Base-by-base conservation (phyloP, 2,329 filamentous ascomycete species). In the Ophiostoma perfectum region DNA sequence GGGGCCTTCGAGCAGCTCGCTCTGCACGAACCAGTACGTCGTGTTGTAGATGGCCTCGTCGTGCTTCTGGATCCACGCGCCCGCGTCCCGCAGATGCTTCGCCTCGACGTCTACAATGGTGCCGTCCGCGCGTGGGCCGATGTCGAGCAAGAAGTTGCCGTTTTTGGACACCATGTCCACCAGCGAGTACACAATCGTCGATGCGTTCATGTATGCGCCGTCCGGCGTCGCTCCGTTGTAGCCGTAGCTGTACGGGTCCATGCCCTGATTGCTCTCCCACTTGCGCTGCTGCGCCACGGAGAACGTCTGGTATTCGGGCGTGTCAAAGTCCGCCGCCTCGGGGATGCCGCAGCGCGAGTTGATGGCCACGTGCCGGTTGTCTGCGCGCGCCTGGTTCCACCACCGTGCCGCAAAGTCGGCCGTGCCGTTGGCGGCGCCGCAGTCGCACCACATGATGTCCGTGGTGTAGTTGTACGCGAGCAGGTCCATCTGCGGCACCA, bases 191-290 rank as follows among this genome's bases (percentile, higher is more conserved):
- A 87, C 77, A 38, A 87, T 77, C 0, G 75, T 78, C 7, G 74
- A 77, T 0, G 84, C 81, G 58, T 81, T 85, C 80, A 87, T 83
- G 73, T 86, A 86, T 9, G 77, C 78, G 0, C 72, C 73, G 1
- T 76, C 72, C 0, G 81, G 78, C 0, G 84, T 88, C 1, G 83
- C 84, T 6, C 81, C 78, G 73, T 88, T 87, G 75, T 83, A 88
- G 3, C 85, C 85, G 72, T 87, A 88, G 70, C 78, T 81, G 72
- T 80, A 87, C 0, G 85, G 85, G 72, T 88, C 85, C 82, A 88
- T 84, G 49, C 85, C 85, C 58, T 80, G 79, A 75, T 82, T 88
- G 55, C 77, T 82, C 75, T 88, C 86, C 85, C 85, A 88, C 74
- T 88, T 87, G 41, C 83, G 78, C 44, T 77, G 74, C 74, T 85